Conservation (phyloP, 805 yeast species). For the Nakazawaea wyomingensis region DNA sequence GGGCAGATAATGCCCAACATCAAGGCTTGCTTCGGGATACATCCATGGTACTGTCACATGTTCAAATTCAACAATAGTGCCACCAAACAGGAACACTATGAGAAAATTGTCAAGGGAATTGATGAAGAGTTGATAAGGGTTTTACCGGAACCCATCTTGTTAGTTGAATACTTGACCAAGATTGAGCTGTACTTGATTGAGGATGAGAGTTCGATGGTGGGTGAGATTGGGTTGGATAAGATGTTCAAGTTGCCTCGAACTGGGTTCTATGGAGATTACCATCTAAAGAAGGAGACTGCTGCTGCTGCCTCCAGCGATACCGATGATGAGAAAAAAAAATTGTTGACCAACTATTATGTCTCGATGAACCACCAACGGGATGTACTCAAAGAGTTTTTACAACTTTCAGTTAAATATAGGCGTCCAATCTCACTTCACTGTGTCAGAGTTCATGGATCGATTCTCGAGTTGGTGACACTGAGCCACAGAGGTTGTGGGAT, state of each 20-base stretch:
- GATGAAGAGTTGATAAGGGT: slow-evolving; percentile 30
- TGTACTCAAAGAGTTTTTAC: slow-evolving; percentile 46
- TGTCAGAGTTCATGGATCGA: slow-evolving; percentile 69
- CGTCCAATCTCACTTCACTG: slow-evolving; percentile 75
- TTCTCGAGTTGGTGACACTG: slow-evolving; percentile 39
- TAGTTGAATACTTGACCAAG: slow-evolving; percentile 29
- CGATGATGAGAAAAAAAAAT: not conserved
- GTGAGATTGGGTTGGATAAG: slow-evolving; percentile 91
- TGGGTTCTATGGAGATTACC: slow-evolving; percentile 43
- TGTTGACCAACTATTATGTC: slow-evolving; percentile 46
- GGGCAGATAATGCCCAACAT: slow-evolving; percentile 19
- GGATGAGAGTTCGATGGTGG: slow-evolving; percentile 41
- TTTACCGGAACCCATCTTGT: slow-evolving; percentile 58
- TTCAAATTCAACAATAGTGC: slow-evolving; percentile 32
- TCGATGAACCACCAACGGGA: slow-evolving; percentile 58
- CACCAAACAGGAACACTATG: slow-evolving; percentile 52
- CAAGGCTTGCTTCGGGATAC: slow-evolving; percentile 64
- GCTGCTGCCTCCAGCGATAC: too few relatives aligned
- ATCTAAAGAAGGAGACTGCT: slow-evolving; percentile 11
- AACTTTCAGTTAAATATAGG: slow-evolving; percentile 42
- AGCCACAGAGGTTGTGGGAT: slow-evolving; percentile 15
- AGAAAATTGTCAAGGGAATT: slow-evolving; percentile 37
- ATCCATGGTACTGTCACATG: slow-evolving; percentile 87
- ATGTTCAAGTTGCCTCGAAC: slow-evolving; percentile 58
- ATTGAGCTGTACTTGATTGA: slow-evolving; percentile 28